Evolutionary conservation across 257 asterid species (phyloP), one percentile per base, ranked within the genome.

Genomic region (Coffea eugenioides): DNA sequence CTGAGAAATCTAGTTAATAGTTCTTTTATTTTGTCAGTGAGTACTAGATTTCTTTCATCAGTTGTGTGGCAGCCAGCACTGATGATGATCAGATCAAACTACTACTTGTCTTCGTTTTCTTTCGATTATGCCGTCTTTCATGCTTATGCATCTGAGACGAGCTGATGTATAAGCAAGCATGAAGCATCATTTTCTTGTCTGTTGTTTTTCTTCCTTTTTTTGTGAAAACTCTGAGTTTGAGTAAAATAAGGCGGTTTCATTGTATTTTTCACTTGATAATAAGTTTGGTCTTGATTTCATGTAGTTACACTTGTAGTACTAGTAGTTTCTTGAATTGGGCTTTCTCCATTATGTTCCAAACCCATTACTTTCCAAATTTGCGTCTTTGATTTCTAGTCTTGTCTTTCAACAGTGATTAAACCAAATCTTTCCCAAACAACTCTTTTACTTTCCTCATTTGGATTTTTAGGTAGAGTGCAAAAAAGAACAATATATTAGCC

Each of bases 391-490:
- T 87, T 84, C 85, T 79, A 87, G 96, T 89, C 92, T 83, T 91
- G 91, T 85, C 89, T 85, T 45, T 79, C 84, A 71, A 88, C 88
- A 91, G 90, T 82, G 77, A 77, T 83, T 72, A 74, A 85, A 82
- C 86, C 86, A 79, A 85, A 83, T 86, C 87, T 88, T 84, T 74
- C 81, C 88, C 85, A 69, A 82, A 82, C n/a, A 81, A 76, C 65
- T 84, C 34, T 71, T 39, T 74, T 74, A 82, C 86, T 90, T 89
- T 84, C 93, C 95, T 73, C 86, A 85, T 90, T 90, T 89, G 86
- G 86, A 52, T 84, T 49, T 39, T 75, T 6, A 78, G 59, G 48
- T 73, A 46, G 75, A 57, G 76, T 76, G 79, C 54, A 41, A 80
- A 80, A 81, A 79, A 85, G 48, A 74, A 71, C 89, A 39, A 39